Percentiles rank a stretch among this genome's conserved stretches.
phyloP scores from a whole-genome alignment of 257 asterid genomes.

The Haberlea rhodopensis region DNA sequence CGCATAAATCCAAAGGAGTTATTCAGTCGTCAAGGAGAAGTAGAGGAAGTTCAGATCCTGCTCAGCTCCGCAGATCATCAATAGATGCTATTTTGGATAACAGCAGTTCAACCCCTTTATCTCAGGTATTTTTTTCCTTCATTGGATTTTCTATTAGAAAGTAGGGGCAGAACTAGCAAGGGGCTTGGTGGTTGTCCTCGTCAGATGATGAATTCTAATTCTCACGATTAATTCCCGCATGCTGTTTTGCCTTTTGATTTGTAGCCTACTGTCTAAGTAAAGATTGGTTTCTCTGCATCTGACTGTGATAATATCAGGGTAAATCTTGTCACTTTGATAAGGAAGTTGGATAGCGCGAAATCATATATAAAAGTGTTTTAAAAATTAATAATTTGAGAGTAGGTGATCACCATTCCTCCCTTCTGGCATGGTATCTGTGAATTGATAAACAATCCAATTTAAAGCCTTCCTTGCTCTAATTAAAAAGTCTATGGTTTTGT shows the following conservation, averaged over 20 bases:
- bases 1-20: slow-evolving; percentile 93
- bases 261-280: neutral
- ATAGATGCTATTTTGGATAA: slow-evolving; percentile 81
- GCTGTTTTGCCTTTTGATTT: neutral
- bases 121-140: slow-evolving; percentile 54
- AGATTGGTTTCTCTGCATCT: neutral
- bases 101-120: slow-evolving; percentile 42
- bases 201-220: neutral
- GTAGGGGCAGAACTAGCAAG: neutral
- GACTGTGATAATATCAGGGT: neutral
- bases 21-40: slow-evolving; percentile 69
- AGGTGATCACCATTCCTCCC: no score
- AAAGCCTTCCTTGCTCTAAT: no score
- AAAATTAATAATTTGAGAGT: no score
- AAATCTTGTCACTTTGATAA: neutral
- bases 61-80: slow-evolving; percentile 76
- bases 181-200: neutral
- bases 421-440: no score
- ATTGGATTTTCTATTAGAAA: neutral
- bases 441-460: no score
- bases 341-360: neutral
- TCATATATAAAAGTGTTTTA: no score
- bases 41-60: slow-evolving; percentile 60
- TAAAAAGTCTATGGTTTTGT: no score
- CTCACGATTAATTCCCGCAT: no score